phyloP scores from a whole-genome alignment of 352 stramenopile genomes.

The Elongisporangium anandrum region DNA sequence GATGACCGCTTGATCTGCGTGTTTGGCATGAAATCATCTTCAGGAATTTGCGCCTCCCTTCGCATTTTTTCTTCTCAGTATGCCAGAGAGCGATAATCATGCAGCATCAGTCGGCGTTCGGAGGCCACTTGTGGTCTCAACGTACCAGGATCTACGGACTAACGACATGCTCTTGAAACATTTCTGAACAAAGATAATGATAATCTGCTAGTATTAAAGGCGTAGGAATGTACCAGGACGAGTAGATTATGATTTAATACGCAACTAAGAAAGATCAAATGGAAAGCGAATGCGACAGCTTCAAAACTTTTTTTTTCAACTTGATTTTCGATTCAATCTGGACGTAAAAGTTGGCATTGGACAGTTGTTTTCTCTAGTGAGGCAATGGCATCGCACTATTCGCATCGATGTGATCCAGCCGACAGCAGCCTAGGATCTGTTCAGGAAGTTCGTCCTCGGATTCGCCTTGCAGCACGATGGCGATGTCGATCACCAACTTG shows the following conservation, averaged over 20 bases:
- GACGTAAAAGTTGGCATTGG: not conserved
- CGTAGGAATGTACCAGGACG: too few species aligned
- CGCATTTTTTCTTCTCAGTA: not conserved
- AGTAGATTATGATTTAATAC: too few species aligned
- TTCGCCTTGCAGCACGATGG: slow-evolving; percentile 85
- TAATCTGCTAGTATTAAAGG: too few species aligned
- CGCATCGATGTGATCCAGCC: slow-evolving; percentile 71
- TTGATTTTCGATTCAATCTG: not conserved
- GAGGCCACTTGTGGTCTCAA: slow-evolving; percentile 1
- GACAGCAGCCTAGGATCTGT: slow-evolving; percentile 79
- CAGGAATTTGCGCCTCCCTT: not conserved
- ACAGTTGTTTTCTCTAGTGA: not conserved
- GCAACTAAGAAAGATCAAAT: too few species aligned
- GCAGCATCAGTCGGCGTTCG: not conserved
- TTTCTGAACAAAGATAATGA: not conserved
- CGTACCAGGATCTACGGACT: not conserved
- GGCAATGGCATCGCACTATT: slow-evolving; percentile 54
- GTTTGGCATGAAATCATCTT: not conserved
- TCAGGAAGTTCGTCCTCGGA: slow-evolving; percentile 85
- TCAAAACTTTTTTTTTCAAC: not conserved
- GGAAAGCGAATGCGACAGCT: too few species aligned
- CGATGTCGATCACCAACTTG: slow-evolving; percentile 83
- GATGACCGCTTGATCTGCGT: not conserved
- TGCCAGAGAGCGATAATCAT: not conserved
- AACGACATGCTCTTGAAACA: slow-evolving; percentile 1